Conservation (phyloP, 306 rosid genomes). For the Glycine tomentella region DNA sequence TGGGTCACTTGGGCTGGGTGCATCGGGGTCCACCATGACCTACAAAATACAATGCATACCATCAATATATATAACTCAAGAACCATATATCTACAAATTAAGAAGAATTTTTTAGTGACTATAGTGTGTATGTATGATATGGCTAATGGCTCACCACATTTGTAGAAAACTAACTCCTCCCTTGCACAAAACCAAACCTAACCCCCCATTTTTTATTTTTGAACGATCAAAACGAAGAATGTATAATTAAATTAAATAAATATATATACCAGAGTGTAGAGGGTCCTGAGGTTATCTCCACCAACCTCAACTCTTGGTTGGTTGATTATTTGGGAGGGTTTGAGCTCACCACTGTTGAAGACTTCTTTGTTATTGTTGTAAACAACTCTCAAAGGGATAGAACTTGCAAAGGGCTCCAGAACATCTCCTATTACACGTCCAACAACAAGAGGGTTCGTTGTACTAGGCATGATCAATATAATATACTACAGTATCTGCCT, state of each 20-base stretch:
- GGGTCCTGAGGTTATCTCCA: constrained; percentile 26
- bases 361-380: neutral
- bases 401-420: constrained; percentile 23
- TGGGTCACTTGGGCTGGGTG: constrained; percentile 48
- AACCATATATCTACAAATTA: too few relatives aligned
- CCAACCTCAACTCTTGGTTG: constrained; percentile 38
- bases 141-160: too few relatives aligned
- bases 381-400: constrained; percentile 14
- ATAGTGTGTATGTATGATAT: too few relatives aligned
- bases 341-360: constrained; percentile 29
- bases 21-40: constrained; percentile 48
- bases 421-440: constrained; percentile 44
- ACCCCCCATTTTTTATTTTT: too few relatives aligned
- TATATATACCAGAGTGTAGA: constrained; percentile 26
- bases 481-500: too few relatives aligned
- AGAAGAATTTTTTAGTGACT: too few relatives aligned
- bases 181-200: too few relatives aligned
- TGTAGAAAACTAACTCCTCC: too few relatives aligned
- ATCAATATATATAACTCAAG: too few relatives aligned
- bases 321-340: constrained; percentile 36
- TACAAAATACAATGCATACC: neutral
- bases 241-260: too few relatives aligned
- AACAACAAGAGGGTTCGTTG: constrained; percentile 19
- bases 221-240: too few relatives aligned
- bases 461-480: too few relatives aligned